Conservation (phyloP, 768 basidiomycete genomes). For the Tricholoma sp. region DNA sequence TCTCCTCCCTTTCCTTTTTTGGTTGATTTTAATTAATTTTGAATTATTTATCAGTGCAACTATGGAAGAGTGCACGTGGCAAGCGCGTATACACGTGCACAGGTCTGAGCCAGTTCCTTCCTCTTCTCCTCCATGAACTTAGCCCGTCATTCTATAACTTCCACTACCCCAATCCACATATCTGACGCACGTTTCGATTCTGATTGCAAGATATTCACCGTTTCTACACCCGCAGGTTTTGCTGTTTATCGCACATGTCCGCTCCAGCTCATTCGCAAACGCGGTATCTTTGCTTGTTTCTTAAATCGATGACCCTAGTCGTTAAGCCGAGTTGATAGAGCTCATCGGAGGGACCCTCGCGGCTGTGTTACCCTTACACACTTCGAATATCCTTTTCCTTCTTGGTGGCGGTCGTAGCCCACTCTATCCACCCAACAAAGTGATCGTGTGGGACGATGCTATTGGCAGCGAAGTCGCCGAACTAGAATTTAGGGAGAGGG, state of each 20-base stretch:
- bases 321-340: conserved; percentile 38
- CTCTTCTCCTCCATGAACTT: conserved; percentile 63
- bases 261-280: conserved; percentile 72
- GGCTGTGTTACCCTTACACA: conserved; percentile 73
- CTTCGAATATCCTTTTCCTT: conserved; percentile 79
- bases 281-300: conserved; percentile 46
- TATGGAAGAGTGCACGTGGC: neutral
- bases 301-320: neutral
- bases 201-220: conserved; percentile 78
- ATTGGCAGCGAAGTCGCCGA: conserved; percentile 76
- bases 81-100: neutral
- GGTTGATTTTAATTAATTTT: too few species aligned
- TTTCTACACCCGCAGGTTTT: conserved; percentile 75
- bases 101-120: neutral
- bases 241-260: conserved; percentile 78
- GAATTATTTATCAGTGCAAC: too few species aligned
- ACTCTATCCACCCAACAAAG: conserved; percentile 88
- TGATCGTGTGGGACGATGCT: conserved; percentile 84
- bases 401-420: conserved; percentile 86
- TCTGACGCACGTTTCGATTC: conserved; percentile 75
- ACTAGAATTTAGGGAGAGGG: conserved; percentile 82
- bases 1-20: too few species aligned
- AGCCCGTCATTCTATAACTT: conserved; percentile 76
- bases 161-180: conserved; percentile 69
- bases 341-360: conserved; percentile 74